These are phyloP conservation scores for Penicillium roqueforti DNA, from an alignment of 495 filamentous ascomycete genomes.

Conservation along the genomic window DNA sequence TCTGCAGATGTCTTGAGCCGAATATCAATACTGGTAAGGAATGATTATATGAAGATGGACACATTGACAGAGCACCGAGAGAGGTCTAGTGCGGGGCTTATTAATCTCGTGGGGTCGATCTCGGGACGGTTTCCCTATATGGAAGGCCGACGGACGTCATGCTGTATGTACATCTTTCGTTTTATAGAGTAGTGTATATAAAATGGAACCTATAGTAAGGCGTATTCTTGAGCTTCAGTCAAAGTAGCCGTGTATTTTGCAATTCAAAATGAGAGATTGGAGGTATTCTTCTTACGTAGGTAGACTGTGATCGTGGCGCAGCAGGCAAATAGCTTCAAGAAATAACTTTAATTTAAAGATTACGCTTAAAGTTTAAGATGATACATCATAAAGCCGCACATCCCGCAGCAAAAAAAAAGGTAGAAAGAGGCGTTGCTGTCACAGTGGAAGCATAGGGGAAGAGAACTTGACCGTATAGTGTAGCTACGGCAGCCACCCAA, in stretches of 20 bases:
- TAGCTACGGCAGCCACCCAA: too few relatives aligned
- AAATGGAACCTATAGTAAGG: background rate
- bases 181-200: background rate
- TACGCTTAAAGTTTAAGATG: too few relatives aligned
- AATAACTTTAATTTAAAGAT: too few relatives aligned
- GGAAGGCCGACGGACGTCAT: conserved; percentile 10
- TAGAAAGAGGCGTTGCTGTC: background rate
- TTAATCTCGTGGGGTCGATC: conserved; percentile 11
- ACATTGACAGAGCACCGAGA: background rate
- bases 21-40: background rate
- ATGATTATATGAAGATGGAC: background rate
- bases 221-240: background rate
- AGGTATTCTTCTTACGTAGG: too few relatives aligned
- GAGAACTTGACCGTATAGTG: too few relatives aligned
- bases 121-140: background rate
- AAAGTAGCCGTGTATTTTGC: background rate
- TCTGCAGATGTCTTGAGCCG: background rate
- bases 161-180: background rate
- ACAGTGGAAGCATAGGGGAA: too few relatives aligned
- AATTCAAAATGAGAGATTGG: background rate
- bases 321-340: too few relatives aligned
- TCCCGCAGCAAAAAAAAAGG: background rate
- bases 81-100: conserved; percentile 19
- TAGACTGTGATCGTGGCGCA: too few relatives aligned
- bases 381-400: too few relatives aligned